phyloP scores from a whole-genome alignment of 495 filamentous ascomycete genomes.

The Oleoguttula mirabilis region DNA sequence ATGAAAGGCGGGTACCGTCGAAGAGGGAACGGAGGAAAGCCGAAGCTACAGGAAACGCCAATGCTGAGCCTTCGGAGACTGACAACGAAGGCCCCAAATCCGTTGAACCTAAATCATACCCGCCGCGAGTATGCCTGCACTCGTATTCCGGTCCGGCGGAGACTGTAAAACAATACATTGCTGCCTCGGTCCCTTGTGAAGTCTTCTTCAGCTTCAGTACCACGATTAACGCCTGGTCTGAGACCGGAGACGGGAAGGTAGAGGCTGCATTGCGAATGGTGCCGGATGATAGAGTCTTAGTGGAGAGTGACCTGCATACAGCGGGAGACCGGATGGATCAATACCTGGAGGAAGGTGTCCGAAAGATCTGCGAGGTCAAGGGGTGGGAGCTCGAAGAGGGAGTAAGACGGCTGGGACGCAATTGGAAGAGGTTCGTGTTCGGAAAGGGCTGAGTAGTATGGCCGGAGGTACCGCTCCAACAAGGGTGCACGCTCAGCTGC shows the following conservation, averaged over 20 bases:
- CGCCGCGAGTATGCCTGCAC: constrained; percentile 85
- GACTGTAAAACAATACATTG: constrained; percentile 63
- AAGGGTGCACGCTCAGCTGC: too few species aligned
- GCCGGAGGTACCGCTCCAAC: too few species aligned
- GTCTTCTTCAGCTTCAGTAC: constrained; percentile 85
- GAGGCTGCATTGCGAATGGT: constrained; percentile 57
- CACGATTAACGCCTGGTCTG: constrained; percentile 60
- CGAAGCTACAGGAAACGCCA: constrained; percentile 12
- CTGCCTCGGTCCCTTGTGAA: constrained; percentile 58
- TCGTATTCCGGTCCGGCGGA: constrained; percentile 79
- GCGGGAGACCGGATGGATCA: constrained; percentile 77
- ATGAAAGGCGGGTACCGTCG: constrained; percentile 58
- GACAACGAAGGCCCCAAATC: constrained; percentile 9
- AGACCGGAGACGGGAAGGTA: constrained; percentile 39
- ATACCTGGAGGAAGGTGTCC: constrained; percentile 57
- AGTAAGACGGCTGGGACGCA: constrained; percentile 52
- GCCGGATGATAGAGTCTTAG: constrained; percentile 65
- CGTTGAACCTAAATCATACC: constrained; percentile 48
- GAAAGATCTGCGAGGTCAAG: constrained; percentile 62
- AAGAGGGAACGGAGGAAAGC: constrained; percentile 44
- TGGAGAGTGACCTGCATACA: constrained; percentile 83
- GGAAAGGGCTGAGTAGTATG: too few species aligned
- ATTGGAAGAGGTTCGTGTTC: constrained; percentile 74
- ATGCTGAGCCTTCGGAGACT: constrained; percentile 25
- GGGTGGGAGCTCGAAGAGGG: constrained; percentile 68